Evolutionary conservation across 2,329 filamentous ascomycete species (phyloP), one percentile per base, ranked within the genome.

Genomic region (Dactylonectria macrodidyma): DNA sequence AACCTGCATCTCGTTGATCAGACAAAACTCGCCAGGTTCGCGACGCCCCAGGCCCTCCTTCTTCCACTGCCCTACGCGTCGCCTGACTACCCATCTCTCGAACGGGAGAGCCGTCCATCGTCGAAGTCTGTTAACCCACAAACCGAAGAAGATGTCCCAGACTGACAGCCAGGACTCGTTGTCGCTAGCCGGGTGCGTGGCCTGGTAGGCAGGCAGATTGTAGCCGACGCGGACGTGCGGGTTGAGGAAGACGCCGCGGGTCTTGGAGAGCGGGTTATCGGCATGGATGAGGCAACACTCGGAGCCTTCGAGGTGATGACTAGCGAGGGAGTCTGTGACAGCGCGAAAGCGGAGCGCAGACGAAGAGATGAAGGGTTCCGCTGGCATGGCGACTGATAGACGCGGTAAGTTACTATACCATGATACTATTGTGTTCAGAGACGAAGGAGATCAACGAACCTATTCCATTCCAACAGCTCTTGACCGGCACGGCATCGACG

Each of bases 251-350:
- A 93, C 88, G 57, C 92, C 90, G 62, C 80, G 71, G 6, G 79
- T 78, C 63, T 76, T 76, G 5, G 85, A 85, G 5, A 90, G 80
- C 1, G 88, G 88, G 73, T 93, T 94, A 75, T 94, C 92, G 2
- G 89, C 88, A 76, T 94, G 92, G 62, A 94, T 90, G 59, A 95
- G 87, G 79, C 93, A 95, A 82, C 92, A 95, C 80, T 95, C 93
- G 14, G 90, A 92, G n/a, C 86, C 93, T 79, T 95, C 93, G 30
- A 95, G 83, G 75, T 93, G 92, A 30, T 83, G 75, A 8, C 79
- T 75, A 2, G 89, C 89, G 1, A 95, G 86, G 4, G 85, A 86
- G 75, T 93, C 91, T 0, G 88, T 76, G 24, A 92, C 84, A 5
- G 86, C 91, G 10, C 92, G 88, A 78, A 93, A 93, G n/a, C 81